Evolutionary conservation across 805 yeast species (phyloP).

Genomic region (Kockiozyma suomiensis): DNA sequence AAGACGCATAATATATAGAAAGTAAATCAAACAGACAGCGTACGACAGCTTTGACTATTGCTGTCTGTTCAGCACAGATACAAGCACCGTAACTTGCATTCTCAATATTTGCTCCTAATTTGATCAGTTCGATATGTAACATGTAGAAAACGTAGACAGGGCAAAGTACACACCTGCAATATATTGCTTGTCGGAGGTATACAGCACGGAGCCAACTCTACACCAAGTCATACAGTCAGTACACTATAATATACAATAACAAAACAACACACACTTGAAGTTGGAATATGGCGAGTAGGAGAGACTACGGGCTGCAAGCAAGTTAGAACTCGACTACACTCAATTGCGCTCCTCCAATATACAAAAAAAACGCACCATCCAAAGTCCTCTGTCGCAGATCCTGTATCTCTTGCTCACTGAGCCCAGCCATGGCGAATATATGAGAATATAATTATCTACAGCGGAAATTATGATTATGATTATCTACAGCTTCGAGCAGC

Average conservation of each 20-base stretch:
- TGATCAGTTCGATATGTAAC: no score
- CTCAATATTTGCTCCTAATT: slow-evolving; percentile 83
- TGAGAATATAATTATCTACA: no score
- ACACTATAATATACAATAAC: no score
- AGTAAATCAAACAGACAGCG: slow-evolving; percentile 1
- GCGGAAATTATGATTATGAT: no score
- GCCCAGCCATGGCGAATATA: no score
- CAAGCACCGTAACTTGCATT: slow-evolving; percentile 87
- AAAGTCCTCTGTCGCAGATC: slow-evolving; percentile 20
- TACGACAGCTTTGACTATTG: slow-evolving; percentile 59
- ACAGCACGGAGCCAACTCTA: slow-evolving; percentile 78
- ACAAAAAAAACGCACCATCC: slow-evolving; percentile 21
- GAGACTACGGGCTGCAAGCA: slow-evolving; percentile 48
- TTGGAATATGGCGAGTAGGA: slow-evolving; percentile 75
- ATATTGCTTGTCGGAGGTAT: slow-evolving; percentile 53
- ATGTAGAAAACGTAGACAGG: not conserved
- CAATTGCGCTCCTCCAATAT: no score
- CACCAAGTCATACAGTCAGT: not conserved
- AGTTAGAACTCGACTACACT: no score
- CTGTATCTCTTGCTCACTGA: not conserved
- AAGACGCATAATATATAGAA: not conserved
- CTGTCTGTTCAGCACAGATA: slow-evolving; percentile 76
- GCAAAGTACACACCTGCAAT: slow-evolving; percentile 38
- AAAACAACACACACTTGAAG: slow-evolving; percentile 44
- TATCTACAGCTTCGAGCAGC: no score